Base-by-base conservation (phyloP, 805 yeast species). In the Sugiyamaella qingdaonensis region DNA sequence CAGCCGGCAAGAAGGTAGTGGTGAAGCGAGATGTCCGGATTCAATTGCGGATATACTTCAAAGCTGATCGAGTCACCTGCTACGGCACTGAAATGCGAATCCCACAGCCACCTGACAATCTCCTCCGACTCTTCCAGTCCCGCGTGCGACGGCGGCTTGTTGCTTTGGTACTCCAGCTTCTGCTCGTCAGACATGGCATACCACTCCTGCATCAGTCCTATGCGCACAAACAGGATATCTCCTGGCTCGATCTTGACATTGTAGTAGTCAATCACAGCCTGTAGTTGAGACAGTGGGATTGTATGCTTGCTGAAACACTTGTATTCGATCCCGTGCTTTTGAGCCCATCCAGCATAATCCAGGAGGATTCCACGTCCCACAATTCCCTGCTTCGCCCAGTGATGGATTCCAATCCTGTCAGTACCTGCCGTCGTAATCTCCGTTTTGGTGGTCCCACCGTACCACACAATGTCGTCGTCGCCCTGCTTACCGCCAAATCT, bases 331-430 rank as follows among this genome's bases (percentile, higher is more conserved):
- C 68, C 64, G 21, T 58, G 56, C 24, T 54, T 54, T 43, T 62
- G 54, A 1, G 69, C 70, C 61, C 63, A 68, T 8, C 46, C 41
- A 13, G 64, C 65, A 47, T 64, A 68, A 57, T 68, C 72, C 3
- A 68, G 52, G 35, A 68, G 54, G 10, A 68, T 65, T 4, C 72
- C 72, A 7, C 72, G 60, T 9, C 69, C 68, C n/a, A 64, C 69
- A 41, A 68, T 65, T 1, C 72, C 72, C 14, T 61, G 49, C 41
- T 59, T 54, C 5, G 67, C 64, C 68, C 60, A 58, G 13, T 55
- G 60, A 18, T 55, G 57, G 31, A 60, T 55, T 4, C 62, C 57
- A 44, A 58, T 49, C 35, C 64, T 29, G 19, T 49, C 52, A 18
- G 48, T 44, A 21, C 47, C 48, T 2, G 42, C 56, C 18, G 45